These are phyloP conservation scores for Craterostigma plantagineum DNA, from an alignment of 257 asterid genomes.

Conservation along the genomic window DNA sequence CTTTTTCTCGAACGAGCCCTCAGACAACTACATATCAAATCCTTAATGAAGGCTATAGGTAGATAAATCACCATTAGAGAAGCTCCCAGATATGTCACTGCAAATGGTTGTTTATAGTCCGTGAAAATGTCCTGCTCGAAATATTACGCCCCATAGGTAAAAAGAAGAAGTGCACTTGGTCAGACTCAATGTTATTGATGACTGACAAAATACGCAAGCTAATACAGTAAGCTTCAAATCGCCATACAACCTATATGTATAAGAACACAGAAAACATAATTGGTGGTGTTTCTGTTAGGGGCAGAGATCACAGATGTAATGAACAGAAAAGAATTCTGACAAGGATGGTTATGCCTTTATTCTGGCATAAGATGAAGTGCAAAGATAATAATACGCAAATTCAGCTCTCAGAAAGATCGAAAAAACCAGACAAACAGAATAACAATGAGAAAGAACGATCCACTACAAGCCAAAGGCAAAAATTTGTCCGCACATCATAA, in stretches of 20 bases:
- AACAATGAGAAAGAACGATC: conserved; percentile 1
- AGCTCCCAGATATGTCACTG: conserved; percentile 95
- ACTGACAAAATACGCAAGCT: too few relatives aligned
- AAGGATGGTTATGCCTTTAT: too few relatives aligned
- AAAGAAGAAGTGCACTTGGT: not conserved
- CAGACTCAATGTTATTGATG: too few relatives aligned
- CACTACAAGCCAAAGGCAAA: not conserved
- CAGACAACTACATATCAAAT: conserved; percentile 34
- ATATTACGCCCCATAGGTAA: conserved; percentile 6
- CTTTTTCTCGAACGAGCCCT: conserved; percentile 29
- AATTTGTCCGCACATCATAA: too few relatives aligned
- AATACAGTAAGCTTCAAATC: too few relatives aligned
- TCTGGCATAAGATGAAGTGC: too few relatives aligned
- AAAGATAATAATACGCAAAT: too few relatives aligned
- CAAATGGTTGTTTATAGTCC: conserved; percentile 94
- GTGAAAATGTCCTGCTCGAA: conserved; percentile 68
- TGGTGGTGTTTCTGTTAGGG: too few relatives aligned
- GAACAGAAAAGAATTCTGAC: too few relatives aligned
- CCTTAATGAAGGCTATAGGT: conserved; percentile 75
- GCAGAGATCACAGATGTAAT: too few relatives aligned
- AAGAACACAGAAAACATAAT: too few relatives aligned
- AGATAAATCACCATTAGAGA: conserved; percentile 88
- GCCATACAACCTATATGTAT: too few relatives aligned
- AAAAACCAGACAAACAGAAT: conserved; percentile 1
- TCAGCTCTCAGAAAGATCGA: not conserved